Evolutionary conservation across 2,329 filamentous ascomycete species (phyloP).

Genomic region (Parafenestella ontariensis): DNA sequence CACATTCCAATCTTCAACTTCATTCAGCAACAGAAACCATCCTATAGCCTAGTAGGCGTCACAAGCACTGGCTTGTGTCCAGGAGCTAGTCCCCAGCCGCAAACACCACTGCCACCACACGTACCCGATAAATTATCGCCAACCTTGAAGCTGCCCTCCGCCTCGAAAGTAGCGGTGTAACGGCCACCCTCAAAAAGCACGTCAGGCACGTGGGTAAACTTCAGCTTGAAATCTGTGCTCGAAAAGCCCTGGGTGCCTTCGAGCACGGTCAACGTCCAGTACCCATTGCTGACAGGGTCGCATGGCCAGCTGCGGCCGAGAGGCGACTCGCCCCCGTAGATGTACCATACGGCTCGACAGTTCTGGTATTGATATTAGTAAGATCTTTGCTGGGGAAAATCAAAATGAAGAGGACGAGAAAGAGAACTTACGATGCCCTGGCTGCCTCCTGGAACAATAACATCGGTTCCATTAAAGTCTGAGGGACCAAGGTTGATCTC

Average conservation of each 20-base stretch:
- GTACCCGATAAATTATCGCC: constrained; percentile 20
- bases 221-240: constrained; percentile 26
- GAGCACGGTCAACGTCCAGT: constrained; percentile 33
- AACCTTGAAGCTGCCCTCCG: constrained; percentile 21
- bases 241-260: constrained; percentile 15
- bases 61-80: constrained; percentile 7
- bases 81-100: constrained; percentile 17
- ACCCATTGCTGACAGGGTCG: constrained; percentile 24
- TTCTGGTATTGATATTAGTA: constrained; percentile 13
- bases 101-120: constrained; percentile 31
- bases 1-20: no score
- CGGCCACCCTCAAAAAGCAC: constrained; percentile 12
- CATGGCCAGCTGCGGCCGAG: constrained; percentile 35
- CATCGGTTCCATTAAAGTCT: constrained; percentile 2
- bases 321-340: constrained; percentile 11
- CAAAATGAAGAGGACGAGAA: neutral
- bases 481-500: constrained; percentile 20
- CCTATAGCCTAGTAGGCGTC: constrained; percentile 3
- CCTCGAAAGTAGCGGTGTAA: constrained; percentile 23
- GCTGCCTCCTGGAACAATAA: constrained; percentile 24
- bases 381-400: neutral
- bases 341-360: constrained; percentile 35
- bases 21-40: neutral
- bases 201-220: constrained; percentile 30
- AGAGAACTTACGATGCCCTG: constrained; percentile 15